Evolutionary conservation across 2,329 filamentous ascomycete genomes (phyloP), one percentile per base, ranked within the genome.

Genomic region (Hymenoscyphus repandus): DNA sequence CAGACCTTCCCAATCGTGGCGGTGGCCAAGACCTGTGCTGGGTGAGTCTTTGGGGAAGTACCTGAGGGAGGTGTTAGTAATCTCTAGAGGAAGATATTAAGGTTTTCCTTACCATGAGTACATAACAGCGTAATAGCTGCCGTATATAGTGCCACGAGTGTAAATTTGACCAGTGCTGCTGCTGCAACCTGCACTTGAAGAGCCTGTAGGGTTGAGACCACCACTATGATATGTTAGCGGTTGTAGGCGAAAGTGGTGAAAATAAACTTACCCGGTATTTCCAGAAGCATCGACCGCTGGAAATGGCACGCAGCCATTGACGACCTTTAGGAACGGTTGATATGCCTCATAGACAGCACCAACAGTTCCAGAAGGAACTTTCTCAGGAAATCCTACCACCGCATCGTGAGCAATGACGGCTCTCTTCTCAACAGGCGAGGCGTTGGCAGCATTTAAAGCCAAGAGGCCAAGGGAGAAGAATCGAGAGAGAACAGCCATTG

Each of bases 301-400:
- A 60, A 81, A 85, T 0, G 80, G 79, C 7, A 83, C 80, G 54
- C 81, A 85, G 41, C 81, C 80, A 58, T 78, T 77, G 15, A 72
- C 70, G 5, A 83, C 74, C 10, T 79, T 58, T 5, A 82, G 69
- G 47, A 69, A 72, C 0, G 79, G 80, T 65, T 83, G 74, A 65
- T 79, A 83, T 47, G 75, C 74, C 38, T 76, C 62, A 56, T 79
- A 78, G 20, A 79, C 62, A 2, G 68, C 62, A 12, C 79, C 79
- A 0, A 66, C 62, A 1, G 67, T 67, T 5, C 69, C 70, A 38
- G 65, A 67, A 0, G 79, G 79, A 0, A 82, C 76, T 0, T 76
- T 73, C 61, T 82, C 60, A 0, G 71, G 52, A 54, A 83, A 80
- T 1, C 75, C 76, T 6, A 79, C 76, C 27, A 84, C 53, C 0